Base-by-base conservation (phyloP, 2,329 filamentous ascomycete genomes). In the Truncatella angustata region DNA sequence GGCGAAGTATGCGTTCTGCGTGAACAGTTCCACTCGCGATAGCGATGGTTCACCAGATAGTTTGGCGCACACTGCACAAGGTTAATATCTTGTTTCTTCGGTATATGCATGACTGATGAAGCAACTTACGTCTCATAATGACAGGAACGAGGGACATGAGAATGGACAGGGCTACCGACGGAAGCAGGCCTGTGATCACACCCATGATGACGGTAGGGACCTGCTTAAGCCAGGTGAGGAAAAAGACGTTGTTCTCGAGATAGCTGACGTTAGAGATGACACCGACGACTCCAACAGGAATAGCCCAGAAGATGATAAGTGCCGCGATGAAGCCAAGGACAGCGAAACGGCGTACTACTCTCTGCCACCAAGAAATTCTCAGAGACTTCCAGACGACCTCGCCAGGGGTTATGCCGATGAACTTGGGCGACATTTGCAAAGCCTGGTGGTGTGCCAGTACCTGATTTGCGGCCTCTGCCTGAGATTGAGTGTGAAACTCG, bases 351-450 rank as follows among this genome's bases (percentile, higher is more conserved):
- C 91, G 86, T 56, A 95, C 64, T 50, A 96, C 80, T 57, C 85
- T 79, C 70, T 96, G 87, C 88, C 88, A 91, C 92, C 91, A 92
- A 18, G 85, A 85, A 62, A 97, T 87, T 32, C 82, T 82, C 42
- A 99, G 75, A 51, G 93, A 91, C 32, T 78, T 81, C 94, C 94
- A 99, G 61, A 97, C 85, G 21, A 99, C 79, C 64, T 97, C 92
- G 14, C 77, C 76, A 0, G 93, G 93, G 20, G 85, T 84, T 49
- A 97, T 79, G 14, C 93, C 93, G 50, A 95, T 88, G 63, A 89
- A 90, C 21, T 91, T 85, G 24, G 91, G 91, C 4, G 88, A 81
- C 86, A 99, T 92, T 65, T 93, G 90, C 34, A 96, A 75, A 30
- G 90, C 87, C 53, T 90, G 85, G 70, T 96, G 91, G 69, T 96